Conservation (phyloP, 805 yeast species). For the Ogataea zsoltii region DNA sequence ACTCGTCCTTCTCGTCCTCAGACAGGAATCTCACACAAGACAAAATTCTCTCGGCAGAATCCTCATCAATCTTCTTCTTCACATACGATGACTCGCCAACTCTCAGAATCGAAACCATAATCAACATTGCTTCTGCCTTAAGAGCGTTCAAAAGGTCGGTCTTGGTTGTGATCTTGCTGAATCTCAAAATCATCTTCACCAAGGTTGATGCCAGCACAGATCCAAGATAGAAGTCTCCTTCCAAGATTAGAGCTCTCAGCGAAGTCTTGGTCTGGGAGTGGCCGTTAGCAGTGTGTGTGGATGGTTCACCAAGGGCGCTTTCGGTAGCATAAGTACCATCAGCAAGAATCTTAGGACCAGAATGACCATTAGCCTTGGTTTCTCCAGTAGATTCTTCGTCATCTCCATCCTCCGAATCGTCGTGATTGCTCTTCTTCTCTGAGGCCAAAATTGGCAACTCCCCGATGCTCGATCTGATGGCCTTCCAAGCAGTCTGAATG, state of each 20-base stretch:
- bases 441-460: slow-evolving; percentile 86
- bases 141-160: slow-evolving; percentile 68
- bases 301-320: slow-evolving; percentile 62
- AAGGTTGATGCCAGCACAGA: slow-evolving; percentile 86
- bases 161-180: slow-evolving; percentile 55
- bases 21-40: slow-evolving; percentile 81
- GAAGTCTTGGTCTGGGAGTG: slow-evolving; percentile 50
- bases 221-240: slow-evolving; percentile 89
- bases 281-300: slow-evolving; percentile 34
- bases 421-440: slow-evolving; percentile 49
- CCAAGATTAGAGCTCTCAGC: slow-evolving; percentile 75
- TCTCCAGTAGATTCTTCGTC: slow-evolving; percentile 25
- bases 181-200: slow-evolving; percentile 82
- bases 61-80: slow-evolving; percentile 85
- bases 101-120: slow-evolving; percentile 87
- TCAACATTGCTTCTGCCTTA: slow-evolving; percentile 91
- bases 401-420: slow-evolving; percentile 27
- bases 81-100: slow-evolving; percentile 76
- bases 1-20: slow-evolving; percentile 57
- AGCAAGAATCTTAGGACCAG: slow-evolving; percentile 86
- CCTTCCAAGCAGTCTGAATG: slow-evolving; percentile 84
- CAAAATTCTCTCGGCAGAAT: slow-evolving; percentile 90
- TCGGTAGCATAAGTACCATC: slow-evolving; percentile 99
- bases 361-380: slow-evolving; percentile 32
- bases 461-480: slow-evolving; percentile 79